Conservation (phyloP, 805 yeast genomes). For the Ogataea allantospora region DNA sequence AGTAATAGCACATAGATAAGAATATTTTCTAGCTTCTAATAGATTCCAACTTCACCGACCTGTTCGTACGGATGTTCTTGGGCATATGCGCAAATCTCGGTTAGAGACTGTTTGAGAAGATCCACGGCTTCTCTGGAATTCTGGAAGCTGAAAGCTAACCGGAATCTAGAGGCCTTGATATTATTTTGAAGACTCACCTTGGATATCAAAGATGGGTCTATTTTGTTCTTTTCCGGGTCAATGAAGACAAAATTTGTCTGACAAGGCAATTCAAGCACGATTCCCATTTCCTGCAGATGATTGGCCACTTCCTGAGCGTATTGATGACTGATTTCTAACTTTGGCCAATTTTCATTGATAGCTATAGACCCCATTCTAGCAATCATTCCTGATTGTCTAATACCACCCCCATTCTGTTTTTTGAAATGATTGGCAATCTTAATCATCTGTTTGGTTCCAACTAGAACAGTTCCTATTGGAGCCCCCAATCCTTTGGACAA, state of each 20-base stretch:
- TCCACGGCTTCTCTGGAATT: constrained; percentile 54
- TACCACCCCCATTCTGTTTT: constrained; percentile 92
- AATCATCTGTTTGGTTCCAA: constrained; percentile 60
- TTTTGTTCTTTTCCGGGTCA: constrained; percentile 51
- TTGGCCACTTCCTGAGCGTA: constrained; percentile 50
- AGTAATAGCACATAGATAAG: constrained; percentile 8
- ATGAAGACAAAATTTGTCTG: constrained; percentile 83
- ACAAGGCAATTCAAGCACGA: constrained; percentile 67
- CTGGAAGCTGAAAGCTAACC: constrained; percentile 82
- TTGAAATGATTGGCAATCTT: constrained; percentile 78
- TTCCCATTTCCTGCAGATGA: constrained; percentile 51
- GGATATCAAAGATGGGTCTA: constrained; percentile 47
- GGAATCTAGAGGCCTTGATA: constrained; percentile 65
- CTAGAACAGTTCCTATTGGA: constrained; percentile 87
- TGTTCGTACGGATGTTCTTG: constrained; percentile 45
- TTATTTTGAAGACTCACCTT: constrained; percentile 51
- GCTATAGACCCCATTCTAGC: constrained; percentile 80
- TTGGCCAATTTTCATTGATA: constrained; percentile 66
- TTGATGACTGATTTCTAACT: constrained; percentile 49
- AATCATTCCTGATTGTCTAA: constrained; percentile 83
- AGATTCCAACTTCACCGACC: constrained; percentile 2
- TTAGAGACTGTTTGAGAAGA: constrained; percentile 52
- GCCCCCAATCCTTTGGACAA: constrained; percentile 90
- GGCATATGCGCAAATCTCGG: constrained; percentile 57
- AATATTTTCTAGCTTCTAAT: neutral